Evolutionary conservation across 1,284 basidiomycete species (phyloP), one percentile per base, ranked within the genome.

Genomic region (Blastosporella zonata): DNA sequence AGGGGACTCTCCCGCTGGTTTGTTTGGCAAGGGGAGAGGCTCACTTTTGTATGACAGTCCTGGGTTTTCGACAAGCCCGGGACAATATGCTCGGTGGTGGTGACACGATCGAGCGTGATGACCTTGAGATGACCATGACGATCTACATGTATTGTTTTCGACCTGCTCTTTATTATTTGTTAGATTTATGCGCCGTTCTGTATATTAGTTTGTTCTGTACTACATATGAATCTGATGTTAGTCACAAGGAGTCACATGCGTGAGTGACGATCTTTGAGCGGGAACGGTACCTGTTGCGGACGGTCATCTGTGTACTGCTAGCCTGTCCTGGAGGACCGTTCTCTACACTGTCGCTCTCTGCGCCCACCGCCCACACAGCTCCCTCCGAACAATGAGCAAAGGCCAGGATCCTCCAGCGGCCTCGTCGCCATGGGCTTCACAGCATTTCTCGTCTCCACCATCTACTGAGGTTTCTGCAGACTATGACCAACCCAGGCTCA

Each of bases 1-100:
- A 23, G 64, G 72, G 22, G 80, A 79, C 43, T 85, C 81, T 53
- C 84, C 83, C 1, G 70, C 66, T 0, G 82, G 83, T 0, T 55
- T 84, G 43, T 86, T 77, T 62, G 83, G 78, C 18, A 74, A 72
- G 54, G 66, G 63, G 8, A 63, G 57, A 36, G 69, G 68, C 29
- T 67, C 70, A 43, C 56, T 83, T 52, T 60, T 86, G 52, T 86
- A 85, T 56, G 78, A 84, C 54, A 86, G 81, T 59, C 82, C 82
- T 15, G 78, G 72, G 27, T 45, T 67, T 22, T 64, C 61, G 55
- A 67, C 56, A 52, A 67, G 74, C 59, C 78, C 74, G 8, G 72
- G 69, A 5, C 75, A 72, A 54, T 73, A 71, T 60, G 67, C 71
- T 20, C 69, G 72, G 55, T 80, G 76, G 74, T 82, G 71, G 71